Conservation (phyloP, 345 rosid species). For the Balakata baccata region DNA sequence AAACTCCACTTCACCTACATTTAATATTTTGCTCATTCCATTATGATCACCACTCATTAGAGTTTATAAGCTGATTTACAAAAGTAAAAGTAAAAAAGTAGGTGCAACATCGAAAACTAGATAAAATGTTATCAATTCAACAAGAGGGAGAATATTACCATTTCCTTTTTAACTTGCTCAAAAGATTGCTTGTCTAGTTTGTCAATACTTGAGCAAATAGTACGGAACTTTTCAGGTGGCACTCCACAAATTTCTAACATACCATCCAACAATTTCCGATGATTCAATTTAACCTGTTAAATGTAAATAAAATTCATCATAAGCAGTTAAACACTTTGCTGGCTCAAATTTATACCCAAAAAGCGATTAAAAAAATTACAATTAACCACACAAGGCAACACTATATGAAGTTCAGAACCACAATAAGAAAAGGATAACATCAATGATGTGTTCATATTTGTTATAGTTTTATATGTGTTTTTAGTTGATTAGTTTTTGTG, state of each 20-base stretch:
- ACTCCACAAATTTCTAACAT: slow-evolving; percentile 97
- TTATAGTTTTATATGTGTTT: too few species aligned
- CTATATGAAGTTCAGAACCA: background rate
- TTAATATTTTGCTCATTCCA: too few species aligned
- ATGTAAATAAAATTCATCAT: background rate
- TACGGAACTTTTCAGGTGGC: slow-evolving; percentile 80
- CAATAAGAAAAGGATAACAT: too few species aligned
- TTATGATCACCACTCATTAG: too few species aligned
- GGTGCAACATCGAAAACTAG: too few species aligned
- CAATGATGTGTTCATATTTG: too few species aligned
- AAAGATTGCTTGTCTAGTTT: slow-evolving; percentile 86
- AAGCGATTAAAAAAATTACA: background rate
- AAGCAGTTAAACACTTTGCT: background rate
- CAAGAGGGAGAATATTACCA: slow-evolving; percentile 57
- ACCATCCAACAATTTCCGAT: slow-evolving; percentile 86
- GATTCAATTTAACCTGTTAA: slow-evolving; percentile 75
- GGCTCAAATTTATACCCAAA: background rate
- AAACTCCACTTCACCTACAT: too few species aligned
- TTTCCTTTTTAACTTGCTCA: slow-evolving; percentile 81
- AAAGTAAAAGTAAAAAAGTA: too few species aligned
- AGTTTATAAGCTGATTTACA: too few species aligned
- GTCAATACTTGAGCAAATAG: slow-evolving; percentile 92
- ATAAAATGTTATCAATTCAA: too few species aligned
- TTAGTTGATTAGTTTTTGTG: too few species aligned
- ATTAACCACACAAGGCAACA: slow-evolving; percentile 3